Conservation (phyloP, 2,329 filamentous ascomycete genomes). For the Colletotrichum neosansevieriae region DNA sequence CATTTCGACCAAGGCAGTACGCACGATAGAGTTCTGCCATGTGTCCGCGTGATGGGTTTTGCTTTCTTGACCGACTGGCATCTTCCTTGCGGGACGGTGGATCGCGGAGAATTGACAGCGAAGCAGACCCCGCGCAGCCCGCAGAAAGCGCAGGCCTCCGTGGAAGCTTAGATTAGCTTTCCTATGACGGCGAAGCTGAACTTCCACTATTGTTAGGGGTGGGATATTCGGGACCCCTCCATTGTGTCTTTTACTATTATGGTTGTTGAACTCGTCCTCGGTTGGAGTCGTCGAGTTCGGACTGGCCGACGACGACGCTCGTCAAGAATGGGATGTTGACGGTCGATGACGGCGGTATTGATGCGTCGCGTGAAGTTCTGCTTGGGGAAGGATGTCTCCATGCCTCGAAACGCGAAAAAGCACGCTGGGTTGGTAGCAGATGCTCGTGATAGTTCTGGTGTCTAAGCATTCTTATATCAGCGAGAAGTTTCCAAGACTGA, state of each 20-base stretch:
- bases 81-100: constrained; percentile 11
- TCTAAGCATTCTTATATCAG: no score
- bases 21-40: no score
- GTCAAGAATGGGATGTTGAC: no score
- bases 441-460: no score
- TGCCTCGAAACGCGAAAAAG: no score
- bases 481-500: no score
- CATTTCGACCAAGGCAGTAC: background rate
- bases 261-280: background rate
- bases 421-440: no score
- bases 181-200: background rate
- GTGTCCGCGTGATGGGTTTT: fast-evolving
- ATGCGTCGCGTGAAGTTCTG: no score
- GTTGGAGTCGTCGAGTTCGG: background rate
- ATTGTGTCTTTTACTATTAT: background rate
- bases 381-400: no score
- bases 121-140: background rate
- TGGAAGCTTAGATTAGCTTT: background rate
- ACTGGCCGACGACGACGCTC: no score
- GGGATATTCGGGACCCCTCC: no score
- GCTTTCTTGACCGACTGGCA: background rate
- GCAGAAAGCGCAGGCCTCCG: background rate
- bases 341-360: no score
- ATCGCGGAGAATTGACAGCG: constrained; percentile 1
- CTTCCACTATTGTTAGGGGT: background rate